Conservation (phyloP, 257 asterid genomes). For the Solanum paucissectum region DNA sequence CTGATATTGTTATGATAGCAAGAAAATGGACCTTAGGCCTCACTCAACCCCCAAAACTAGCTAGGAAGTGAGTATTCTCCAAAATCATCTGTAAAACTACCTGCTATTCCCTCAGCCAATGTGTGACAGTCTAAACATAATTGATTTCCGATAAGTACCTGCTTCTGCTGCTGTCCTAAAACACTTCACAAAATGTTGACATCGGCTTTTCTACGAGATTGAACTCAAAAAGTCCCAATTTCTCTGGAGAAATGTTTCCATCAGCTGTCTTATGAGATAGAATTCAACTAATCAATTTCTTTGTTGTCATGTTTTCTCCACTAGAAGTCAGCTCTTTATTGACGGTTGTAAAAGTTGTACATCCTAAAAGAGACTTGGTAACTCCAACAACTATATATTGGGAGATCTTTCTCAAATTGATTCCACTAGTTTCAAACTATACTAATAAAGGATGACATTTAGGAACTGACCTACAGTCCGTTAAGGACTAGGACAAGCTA, state of each 20-base stretch:
- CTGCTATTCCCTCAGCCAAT: not conserved
- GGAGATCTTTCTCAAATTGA: not conserved
- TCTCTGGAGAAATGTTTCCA: not conserved
- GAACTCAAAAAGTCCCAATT: not conserved
- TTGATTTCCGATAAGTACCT: not conserved
- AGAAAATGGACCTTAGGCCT: not conserved
- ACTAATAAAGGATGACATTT: not conserved
- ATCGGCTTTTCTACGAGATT: not conserved
- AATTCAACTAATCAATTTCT: not conserved
- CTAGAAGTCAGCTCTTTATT: not conserved
- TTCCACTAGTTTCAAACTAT: not conserved
- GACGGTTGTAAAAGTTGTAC: not conserved
- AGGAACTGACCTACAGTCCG: not conserved
- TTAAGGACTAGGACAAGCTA: not conserved
- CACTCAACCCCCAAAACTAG: not conserved
- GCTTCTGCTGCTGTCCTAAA: not conserved
- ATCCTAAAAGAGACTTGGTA: not conserved
- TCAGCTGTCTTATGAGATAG: not conserved
- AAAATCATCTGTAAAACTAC: not conserved
- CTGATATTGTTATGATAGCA: not conserved
- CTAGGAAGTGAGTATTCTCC: not conserved
- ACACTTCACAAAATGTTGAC: not conserved
- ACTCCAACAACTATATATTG: not conserved
- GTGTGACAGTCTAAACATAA: not conserved
- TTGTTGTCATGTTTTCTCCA: not conserved